Evolutionary conservation across 306 rosid species (phyloP), one percentile per base, ranked within the genome.

Genomic region (Corylus americana): DNA sequence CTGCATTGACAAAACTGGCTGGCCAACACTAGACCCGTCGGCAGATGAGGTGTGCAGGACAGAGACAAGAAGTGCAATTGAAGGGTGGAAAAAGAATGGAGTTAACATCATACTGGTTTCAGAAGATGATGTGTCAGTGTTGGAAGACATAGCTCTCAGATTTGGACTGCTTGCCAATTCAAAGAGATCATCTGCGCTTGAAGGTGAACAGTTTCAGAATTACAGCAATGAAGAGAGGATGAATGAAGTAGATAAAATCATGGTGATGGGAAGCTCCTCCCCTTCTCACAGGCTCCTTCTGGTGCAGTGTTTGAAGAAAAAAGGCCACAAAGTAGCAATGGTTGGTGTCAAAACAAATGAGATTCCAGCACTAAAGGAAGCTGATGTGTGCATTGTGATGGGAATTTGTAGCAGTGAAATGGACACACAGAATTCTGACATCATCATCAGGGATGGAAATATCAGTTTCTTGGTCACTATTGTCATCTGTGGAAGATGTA

Each of bases 311-410:
- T 47, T 77, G 79, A 73, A 73, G 42, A 11, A 73, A 17, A 37
- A 73, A 39, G 79, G 75, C n/a, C 37, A 63, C 2, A 39, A 22
- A 20, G 79, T 82, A 2, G 79, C 69, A 48, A 61, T 58, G 42
- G 48, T 73, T 20, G 85, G 79, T n/a, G 44, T 7, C 25, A 72
- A 50, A 47, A 55, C 79, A 48, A 55, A 37, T 6, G 79, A 73
- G 31, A 39, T 49, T 78, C 76, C 85, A 16, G 11, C 48, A 5
- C 71, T 77, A 7, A 82, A 55, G 55, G 82, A 82, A 77, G 85
- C 85, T 18, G 31, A 76, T 53, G 81, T 81, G 48, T 74, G 78
- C 25, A 44, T 77, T 20, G 59, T 54, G 25, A 75, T 63, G 51
- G 81, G 67, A 9, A 17, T 37, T 55, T n/a, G 27, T 10, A 42